phyloP scores from a whole-genome alignment of 345 rosid genomes.

The Eucalyptus erythrocorys region DNA sequence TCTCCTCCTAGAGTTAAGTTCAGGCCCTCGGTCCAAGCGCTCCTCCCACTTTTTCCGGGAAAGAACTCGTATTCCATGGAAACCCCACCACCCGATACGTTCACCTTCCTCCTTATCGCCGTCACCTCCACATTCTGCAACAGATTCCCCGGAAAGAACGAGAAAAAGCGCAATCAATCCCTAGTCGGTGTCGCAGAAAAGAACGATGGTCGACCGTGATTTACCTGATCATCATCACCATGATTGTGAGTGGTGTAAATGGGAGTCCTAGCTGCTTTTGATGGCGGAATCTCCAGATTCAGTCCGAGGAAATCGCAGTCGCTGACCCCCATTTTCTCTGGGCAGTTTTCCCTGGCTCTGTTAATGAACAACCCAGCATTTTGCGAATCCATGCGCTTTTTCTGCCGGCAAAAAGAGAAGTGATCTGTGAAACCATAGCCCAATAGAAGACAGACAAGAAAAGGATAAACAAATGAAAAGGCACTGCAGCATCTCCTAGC shows the following conservation, averaged over 20 bases:
- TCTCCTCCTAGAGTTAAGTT: constrained; percentile 10
- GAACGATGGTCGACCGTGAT: background rate
- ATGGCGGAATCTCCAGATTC: background rate
- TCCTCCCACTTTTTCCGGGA: constrained; percentile 31
- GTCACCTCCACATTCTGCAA: constrained; percentile 8
- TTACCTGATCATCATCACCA: constrained; percentile 1
- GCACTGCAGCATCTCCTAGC: background rate
- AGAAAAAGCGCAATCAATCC: background rate
- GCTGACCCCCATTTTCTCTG: background rate
- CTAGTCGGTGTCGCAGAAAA: background rate
- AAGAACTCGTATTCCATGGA: constrained; percentile 66
- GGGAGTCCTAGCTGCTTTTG: constrained; percentile 1
- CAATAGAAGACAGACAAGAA: background rate
- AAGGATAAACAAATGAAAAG: background rate
- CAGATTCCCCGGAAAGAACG: background rate
- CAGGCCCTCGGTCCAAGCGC: constrained; percentile 21
- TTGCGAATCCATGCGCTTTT: constrained; percentile 30
- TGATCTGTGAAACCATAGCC: background rate
- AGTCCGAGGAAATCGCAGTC: constrained; percentile 4
- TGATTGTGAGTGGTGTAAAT: background rate
- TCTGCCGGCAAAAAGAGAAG: constrained; percentile 14
- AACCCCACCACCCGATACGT: constrained; percentile 9
- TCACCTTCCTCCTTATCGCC: constrained; percentile 8
- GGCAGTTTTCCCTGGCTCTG: background rate
- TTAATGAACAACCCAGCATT: background rate